Evolutionary conservation across 257 asterid genomes (phyloP), one percentile per base, ranked within the genome.

Genomic region (Ocimum tenuiflorum): DNA sequence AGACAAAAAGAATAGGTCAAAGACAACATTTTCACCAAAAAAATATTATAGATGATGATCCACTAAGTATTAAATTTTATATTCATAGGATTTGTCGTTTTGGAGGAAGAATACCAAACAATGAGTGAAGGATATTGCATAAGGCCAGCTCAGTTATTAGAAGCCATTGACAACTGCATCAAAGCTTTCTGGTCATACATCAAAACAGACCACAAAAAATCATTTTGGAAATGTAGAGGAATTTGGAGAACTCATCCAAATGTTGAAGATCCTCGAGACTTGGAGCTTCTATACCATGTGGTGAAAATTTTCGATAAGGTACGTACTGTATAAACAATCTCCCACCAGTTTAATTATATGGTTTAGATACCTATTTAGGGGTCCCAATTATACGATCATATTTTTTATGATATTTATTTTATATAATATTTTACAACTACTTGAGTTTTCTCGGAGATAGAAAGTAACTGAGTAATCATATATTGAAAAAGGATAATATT

Each of bases 201-300:
- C 11, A 70, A 63, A 62, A 65, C 69, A 45, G 81, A 81, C 18
- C 13, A 70, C 3, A 68, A 71, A 43, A 77, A 75, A 66, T 1
- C 78, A 2, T 27, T 10, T 33, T 77, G 84, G 87, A 75, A 71
- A 45, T 36, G 18, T 7, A 67, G 71, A 33, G 47, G 41, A 3
- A 38, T 61, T 53, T 72, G 53, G 52, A 58, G 61, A 56, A 39
- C 29, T 52, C 55, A 10, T 35, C 73, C 84, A 1, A 69, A 72
- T 3, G 80, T 87, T 11, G 92, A 85, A 78, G 86, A 87, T 68
- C 90, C 95, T 38, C 74, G 18, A 39, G 90, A 85, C 59, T 66
- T 87, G 75, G 60, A 73, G 60, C 79, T 83, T 43, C 64, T 85
- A 0, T 71, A 77, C 63, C 15, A 60, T n/a, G 67, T 85, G 27